phyloP scores from a whole-genome alignment of 805 yeast species.

The Lachancea cidri region DNA sequence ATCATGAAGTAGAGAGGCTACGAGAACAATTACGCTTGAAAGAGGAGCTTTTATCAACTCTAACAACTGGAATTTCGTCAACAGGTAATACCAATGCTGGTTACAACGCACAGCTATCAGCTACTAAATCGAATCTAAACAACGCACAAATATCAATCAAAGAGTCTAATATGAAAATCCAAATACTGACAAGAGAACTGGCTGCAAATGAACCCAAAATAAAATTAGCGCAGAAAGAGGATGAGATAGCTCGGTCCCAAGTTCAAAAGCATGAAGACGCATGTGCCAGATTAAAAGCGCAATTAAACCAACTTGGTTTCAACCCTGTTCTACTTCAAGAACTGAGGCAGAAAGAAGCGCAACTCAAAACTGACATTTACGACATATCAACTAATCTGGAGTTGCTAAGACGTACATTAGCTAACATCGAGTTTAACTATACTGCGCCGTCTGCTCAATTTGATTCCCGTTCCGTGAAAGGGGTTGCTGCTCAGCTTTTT shows the following conservation, averaged over 20 bases:
- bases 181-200: constrained; percentile 52
- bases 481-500: constrained; percentile 86
- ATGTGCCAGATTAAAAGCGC: constrained; percentile 33
- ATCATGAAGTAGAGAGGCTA: constrained; percentile 39
- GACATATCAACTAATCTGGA: constrained; percentile 45
- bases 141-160: constrained; percentile 51
- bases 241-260: constrained; percentile 39
- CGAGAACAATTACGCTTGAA: constrained; percentile 50
- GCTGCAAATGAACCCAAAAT: constrained; percentile 43
- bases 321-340: constrained; percentile 42
- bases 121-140: constrained; percentile 51
- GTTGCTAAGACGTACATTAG: constrained; percentile 53
- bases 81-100: constrained; percentile 74
- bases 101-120: constrained; percentile 64
- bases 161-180: constrained; percentile 52
- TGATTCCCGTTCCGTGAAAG: constrained; percentile 61
- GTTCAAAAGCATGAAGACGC: constrained; percentile 36
- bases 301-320: constrained; percentile 52
- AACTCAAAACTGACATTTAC: constrained; percentile 41
- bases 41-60: constrained; percentile 74
- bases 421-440: constrained; percentile 73
- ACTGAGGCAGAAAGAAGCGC: constrained; percentile 43
- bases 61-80: constrained; percentile 86
- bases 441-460: constrained; percentile 59
- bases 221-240: constrained; percentile 44